These are phyloP conservation scores for Komagataella kurtzmanii DNA, from an alignment of 805 yeast genomes.

Conservation along the genomic window DNA sequence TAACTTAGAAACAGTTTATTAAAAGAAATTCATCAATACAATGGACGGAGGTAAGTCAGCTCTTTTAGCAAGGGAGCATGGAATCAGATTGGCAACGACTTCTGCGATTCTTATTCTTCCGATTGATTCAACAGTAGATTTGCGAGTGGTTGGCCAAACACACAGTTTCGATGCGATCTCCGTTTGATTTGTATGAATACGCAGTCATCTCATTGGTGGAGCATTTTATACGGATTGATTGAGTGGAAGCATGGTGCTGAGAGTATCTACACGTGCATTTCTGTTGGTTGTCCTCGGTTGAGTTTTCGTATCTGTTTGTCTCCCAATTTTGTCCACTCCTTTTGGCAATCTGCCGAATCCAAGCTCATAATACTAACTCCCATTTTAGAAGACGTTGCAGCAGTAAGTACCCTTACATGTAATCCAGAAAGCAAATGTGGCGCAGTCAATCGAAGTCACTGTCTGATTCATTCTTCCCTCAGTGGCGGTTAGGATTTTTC, in stretches of 20 bases:
- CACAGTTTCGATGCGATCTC: not conserved
- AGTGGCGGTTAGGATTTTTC: not conserved
- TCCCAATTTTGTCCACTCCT: not conserved
- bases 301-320: not conserved
- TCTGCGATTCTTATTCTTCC: not conserved
- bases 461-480: not conserved
- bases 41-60: slow-evolving; percentile 50
- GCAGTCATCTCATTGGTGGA: not conserved
- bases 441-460: slow-evolving; percentile 1
- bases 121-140: not conserved
- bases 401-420: slow-evolving; percentile 19
- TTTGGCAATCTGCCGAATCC: not conserved
- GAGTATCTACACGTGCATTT: not conserved
- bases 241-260: not conserved
- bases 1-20: slow-evolving; percentile 1
- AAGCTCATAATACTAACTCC: slow-evolving; percentile 17
- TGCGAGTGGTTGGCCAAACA: not conserved
- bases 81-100: not conserved
- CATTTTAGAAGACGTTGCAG: slow-evolving; percentile 30
- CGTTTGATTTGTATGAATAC: not conserved
- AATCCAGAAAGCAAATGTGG: not conserved
- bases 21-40: slow-evolving; percentile 15
- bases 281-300: not conserved
- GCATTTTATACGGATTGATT: not conserved
- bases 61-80: not conserved